Base-by-base conservation (phyloP, 169 alveolate species). In the Ichthyophthirius multifiliis region DNA sequence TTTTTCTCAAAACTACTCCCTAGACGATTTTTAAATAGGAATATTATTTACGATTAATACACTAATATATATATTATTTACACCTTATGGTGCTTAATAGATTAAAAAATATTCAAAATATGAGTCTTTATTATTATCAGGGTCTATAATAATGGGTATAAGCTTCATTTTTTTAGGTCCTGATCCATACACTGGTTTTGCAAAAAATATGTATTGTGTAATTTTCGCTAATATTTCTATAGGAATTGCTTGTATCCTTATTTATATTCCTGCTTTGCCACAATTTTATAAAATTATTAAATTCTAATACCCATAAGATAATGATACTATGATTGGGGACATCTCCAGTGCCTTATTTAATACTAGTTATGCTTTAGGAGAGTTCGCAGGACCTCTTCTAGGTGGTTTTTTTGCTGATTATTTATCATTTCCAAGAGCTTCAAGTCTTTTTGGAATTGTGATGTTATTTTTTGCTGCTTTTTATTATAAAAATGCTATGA, bases 141-240 rank as follows among this genome's bases (percentile, higher is more conserved):
- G 71, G 1, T 55, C 71, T 0, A 55, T 55, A 0, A 13, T 55
- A 23, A 55, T 39, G 31, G 71, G 71, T 27, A 10, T 55, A 0
- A 55, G 71, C 31, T 55, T 55, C 71, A 27, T 55, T n/a, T 55
- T 55, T 23, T 55, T 55, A 27, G 71, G 71, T 2, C 71, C 71
- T 20, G 71, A 55, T 27, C 43, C 23, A 55, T 55, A 55, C 31
- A 55, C 71, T 2, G 23, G 23, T 27, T 55, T 55, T 12, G 43
- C 71, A 3, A 27, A 55, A 23, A 27, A 55, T 10, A 4, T 55
- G 4, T 55, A 55, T 27, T 27, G 23, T 15, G 31, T 39, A 0
- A 27, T 34, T 55, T 27, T 55, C 31, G 71, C 71, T 27, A 55
- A 55, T 27, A 39, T 34, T 12, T 16, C 31, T 55, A 55, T 55